Evolutionary conservation across 228 moss, liverwort and hornwort genomes (phyloP), one percentile per base, ranked within the genome.

Genomic region (Sphagnum fallax): DNA sequence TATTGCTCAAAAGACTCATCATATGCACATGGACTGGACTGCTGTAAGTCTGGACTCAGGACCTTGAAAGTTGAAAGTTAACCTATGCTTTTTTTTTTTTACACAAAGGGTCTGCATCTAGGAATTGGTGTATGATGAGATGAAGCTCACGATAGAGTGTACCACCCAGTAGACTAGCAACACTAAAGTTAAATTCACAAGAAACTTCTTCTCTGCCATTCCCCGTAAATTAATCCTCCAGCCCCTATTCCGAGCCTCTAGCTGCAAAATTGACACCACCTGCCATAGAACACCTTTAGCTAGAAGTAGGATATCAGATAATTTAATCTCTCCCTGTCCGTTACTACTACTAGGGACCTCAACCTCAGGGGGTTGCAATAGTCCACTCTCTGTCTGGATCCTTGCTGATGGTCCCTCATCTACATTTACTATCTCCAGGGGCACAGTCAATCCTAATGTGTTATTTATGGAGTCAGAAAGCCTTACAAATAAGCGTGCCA

Each of bases 141-240:
- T 72, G 62, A 69, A 74, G 68, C 65, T 70, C 49, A 63, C 65
- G 18, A 86, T 70, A 13, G 74, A 77, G 69, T 80, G 75, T 69
- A 86, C 77, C 52, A 72, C 80, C 82, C 84, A 82, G 70, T 70
- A 88, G 4, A 88, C 71, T 51, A 82, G 76, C 13, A 84, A 69
- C 1, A 68, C 80, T 57, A 88, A 70, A 62, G 77, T 62, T 52
- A 52, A 69, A 8, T 82, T 77, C 49, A 88, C 80, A 72, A 84
- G 70, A 52, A 84, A 82, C 76, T 88, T 81, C 76, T 82, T 84
- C 74, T 80, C 88, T 8, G 88, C 88, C 80, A 88, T 80, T 53
- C 82, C 82, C 51, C 88, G 84, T 61, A 88, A 55, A 78, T 88
- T 88, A 64, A 88, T 74, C 79, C 88, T 79, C 84, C 81, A 88